Evolutionary conservation across 2,329 filamentous ascomycete genomes (phyloP), one percentile per base, ranked within the genome.

Genomic region (Endoconidiophora laricicola): DNA sequence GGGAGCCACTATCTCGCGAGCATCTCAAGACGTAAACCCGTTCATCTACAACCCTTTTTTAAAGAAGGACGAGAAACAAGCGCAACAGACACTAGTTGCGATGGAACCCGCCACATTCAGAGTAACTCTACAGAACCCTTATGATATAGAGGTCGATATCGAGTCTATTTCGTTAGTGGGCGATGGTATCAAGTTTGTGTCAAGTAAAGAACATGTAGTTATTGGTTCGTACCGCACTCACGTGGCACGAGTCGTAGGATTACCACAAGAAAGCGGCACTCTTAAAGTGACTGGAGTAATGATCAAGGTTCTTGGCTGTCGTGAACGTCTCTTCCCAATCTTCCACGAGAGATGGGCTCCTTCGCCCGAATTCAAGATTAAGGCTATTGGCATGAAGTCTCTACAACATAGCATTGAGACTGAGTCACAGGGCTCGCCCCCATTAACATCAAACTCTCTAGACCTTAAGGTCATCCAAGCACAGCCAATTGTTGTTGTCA

Each of bases 21-120:
- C 71, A 12, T 78, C 74, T 3, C 74, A 78, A 56, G 74, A 78
- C 52, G 71, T 78, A 4, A 86, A 91, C 54, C 91, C 91, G 0
- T 94, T 98, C 58, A 84, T 98, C 52, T 94, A 96, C 61, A 95
- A 95, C 59, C 86, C 91, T 0, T 96, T 95, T 59, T 66, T 87
- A 18, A 86, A 87, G 63, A 72, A 73, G 48, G 73, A 77, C 40
- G 72, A 81, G 47, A 72, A 73, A 22, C 69, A 71, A 1, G 68
- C 74, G 10, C 79, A 87, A 52, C 73, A 73, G 52, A 74, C 86
- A 1, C 69, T 95, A 26, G 84, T 96, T 18, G 79, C 85, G 3
- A 81, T 79, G 14, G 88, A 96, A 62, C 66, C 76, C 52, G 80
- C 84, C 2, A 78, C 74, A 3, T 94, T 95, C 63, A 75, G 76